Evolutionary conservation across 805 yeast species (phyloP), one percentile per base, ranked within the genome.

Genomic region (Candida railenensis): DNA sequence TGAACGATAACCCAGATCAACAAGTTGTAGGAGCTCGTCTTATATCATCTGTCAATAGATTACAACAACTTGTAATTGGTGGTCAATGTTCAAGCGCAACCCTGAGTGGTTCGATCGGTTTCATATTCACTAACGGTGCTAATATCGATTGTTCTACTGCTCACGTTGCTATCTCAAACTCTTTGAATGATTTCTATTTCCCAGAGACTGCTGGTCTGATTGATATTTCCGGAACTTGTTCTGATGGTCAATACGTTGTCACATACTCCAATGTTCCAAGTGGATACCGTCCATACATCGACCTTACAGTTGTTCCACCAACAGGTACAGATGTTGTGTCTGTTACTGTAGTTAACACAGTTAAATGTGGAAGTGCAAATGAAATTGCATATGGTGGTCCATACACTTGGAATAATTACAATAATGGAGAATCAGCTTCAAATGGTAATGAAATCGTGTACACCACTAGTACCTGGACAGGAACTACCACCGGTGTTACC

Each of bases 31-130:
- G 28, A 9, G 28, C 32, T n/a, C 40, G 40, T 22, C 9, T 21
- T 8, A 22, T 37, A 14, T 4, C 32, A 37, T 22, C 40, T 14
- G 18, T 15, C 18, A 37, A 37, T 30, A 21, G 22, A 21, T 21
- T 15, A 22, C 22, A 28, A 28, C 22, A 40, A 4, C 15, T 5
- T 4, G 21, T 40, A 12, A 5, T 40, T 4, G 43, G 43, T 15
- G 43, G 22, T 11, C 22, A 15, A 16, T 32, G 32, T 16, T 36
- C 43, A 5, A 28, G 44, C 22, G 67, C 67, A 9, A 56, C 57
- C 28, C 20, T 38, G 3, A 41, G 51, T 14, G 67, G 66, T 32
- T 49, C 45, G 1, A 36, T 64, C 30, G 69, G 66, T 15, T 34
- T 62, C 18, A 33, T 42, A 0, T 42, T 58, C 15, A 8, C 21